Percentiles rank a stretch among this genome's conserved stretches.
phyloP scores from a whole-genome alignment of 2,329 filamentous ascomycete genomes.

The Aspergillus bombycis region DNA sequence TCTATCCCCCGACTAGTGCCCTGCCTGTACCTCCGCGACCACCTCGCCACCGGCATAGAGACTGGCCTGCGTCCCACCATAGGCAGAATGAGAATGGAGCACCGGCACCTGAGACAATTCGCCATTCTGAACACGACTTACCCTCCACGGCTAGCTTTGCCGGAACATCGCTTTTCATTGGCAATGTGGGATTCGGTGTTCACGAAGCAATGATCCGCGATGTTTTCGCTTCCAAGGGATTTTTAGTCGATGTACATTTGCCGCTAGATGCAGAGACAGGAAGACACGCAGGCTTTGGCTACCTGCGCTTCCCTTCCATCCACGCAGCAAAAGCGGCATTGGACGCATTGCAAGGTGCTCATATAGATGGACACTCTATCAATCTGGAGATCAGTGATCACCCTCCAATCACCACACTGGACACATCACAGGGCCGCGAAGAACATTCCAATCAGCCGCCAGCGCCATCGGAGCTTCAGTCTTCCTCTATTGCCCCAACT shows the following conservation, averaged over 20 bases:
- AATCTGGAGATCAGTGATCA: conserved; percentile 44
- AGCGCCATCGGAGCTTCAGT: conserved; percentile 5
- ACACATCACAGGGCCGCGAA: background rate
- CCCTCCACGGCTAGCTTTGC: background rate
- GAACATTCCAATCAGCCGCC: background rate
- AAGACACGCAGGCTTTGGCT: conserved; percentile 45
- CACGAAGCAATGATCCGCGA: conserved; percentile 39
- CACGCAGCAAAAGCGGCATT: conserved; percentile 41
- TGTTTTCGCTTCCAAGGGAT: conserved; percentile 42
- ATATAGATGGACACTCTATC: conserved; percentile 44
- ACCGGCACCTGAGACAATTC: background rate
- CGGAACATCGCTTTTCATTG: conserved; percentile 37
- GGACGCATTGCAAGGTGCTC: conserved; percentile 38
- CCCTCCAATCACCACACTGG: conserved; percentile 24
- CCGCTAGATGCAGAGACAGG: conserved; percentile 36
- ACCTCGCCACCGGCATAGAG: background rate
- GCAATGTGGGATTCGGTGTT: conserved; percentile 44
- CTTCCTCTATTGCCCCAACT: background rate
- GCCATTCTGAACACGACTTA: background rate
- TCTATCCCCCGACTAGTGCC: background rate
- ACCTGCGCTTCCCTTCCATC: conserved; percentile 39
- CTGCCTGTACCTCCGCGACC: background rate
- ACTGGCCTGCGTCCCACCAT: background rate
- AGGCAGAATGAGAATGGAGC: background rate
- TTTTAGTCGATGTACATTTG: conserved; percentile 40